Evolutionary conservation across 768 basidiomycete species (phyloP), one percentile per base, ranked within the genome.

Genomic region (Boletus rubescentipes): DNA sequence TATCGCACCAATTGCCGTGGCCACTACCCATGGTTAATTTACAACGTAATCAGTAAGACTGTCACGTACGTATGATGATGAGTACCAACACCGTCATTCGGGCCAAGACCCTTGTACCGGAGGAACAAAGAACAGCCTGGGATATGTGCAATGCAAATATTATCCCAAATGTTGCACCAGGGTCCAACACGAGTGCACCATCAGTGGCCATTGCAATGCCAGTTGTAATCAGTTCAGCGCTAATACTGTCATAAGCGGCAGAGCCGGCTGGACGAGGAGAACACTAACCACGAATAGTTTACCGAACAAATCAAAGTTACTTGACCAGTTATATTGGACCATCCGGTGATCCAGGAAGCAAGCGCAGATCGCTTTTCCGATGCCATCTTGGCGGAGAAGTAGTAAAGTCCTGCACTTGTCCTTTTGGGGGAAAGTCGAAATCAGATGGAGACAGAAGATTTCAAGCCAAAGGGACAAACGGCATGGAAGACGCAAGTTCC

Each of bases 301-400:
- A 64, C 60, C 2, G 65, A 69, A 14, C 60, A 68, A 20, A 67
- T 59, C 23, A 67, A 46, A 31, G 67, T 59, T 16, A 64, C 55
- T 40, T 68, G 64, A 11, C 67, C 59, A 2, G 62, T 62, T 16
- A 67, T 49, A 23, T 67, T 67, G 16, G 64, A 63, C 67, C 66
- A 68, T 43, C 66, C 67, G 9, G 66, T 67, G 43, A 66, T 60
- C 61, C 66, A 67, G 32, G 61, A 66, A 34, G 61, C 59, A 54
- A 67, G 67, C 4, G 67, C 59, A 16, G 64, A 66, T 11, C 41
- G 54, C 21, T 63, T 56, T 54, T 60, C 41, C 7, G 65, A 56
- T 21, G 61, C 62, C 65, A 65, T 67, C 38, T 65, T 65, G 9
- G 66, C 65, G 26, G 63, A 63, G 16, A 67, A 68, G 46, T 67